Evolutionary conservation across 495 filamentous ascomycete species (phyloP), one percentile per base, ranked within the genome.

Genomic region (Xylaria curta): DNA sequence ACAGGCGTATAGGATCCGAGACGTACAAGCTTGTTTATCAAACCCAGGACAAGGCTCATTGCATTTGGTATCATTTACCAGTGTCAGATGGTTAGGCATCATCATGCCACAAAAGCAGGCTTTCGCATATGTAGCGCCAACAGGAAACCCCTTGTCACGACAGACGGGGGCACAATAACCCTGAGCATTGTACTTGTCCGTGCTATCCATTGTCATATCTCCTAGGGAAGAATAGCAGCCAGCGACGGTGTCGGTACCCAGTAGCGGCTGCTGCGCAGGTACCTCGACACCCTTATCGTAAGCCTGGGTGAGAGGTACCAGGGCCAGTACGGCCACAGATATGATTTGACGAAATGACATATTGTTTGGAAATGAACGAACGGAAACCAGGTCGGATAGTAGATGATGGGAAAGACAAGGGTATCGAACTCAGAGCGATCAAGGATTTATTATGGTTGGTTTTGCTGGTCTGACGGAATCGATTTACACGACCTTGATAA

Each of bases 51-150:
- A 94, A 1, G 78, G 65, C 33, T 82, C 81, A 59, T 85, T 85
- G 80, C 92, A 94, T 3, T 83, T 70, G 12, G 71, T 72, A 72
- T 89, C 82, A 47, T 83, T 80, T 3, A 87, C 84, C 70, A 85
- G 72, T 56, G 77, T 78, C 6, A 72, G 66, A 19, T 81, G 73
- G 24, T 87, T 82, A 9, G 92, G 92, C 44, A 91, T 80, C 46
- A 77, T 76, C 47, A 86, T 75, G 47, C 92, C 92, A 75, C 92
- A 94, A 66, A 77, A 91, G 78, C 92, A 94, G 19, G 84, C 76
- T 4, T 54, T 38, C 19, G 72, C 33, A 24, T 78, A 72, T 0
- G 77, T 71, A 33, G 77, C 77, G 26, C 70, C 77, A 0, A 66
- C 74, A 19, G 72, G 66, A 19, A 42, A 65, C 6, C 44, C n/a